Evolutionary conservation across 2,329 filamentous ascomycete genomes (phyloP), one percentile per base, ranked within the genome.

Genomic region (Biscogniauxia sp.): DNA sequence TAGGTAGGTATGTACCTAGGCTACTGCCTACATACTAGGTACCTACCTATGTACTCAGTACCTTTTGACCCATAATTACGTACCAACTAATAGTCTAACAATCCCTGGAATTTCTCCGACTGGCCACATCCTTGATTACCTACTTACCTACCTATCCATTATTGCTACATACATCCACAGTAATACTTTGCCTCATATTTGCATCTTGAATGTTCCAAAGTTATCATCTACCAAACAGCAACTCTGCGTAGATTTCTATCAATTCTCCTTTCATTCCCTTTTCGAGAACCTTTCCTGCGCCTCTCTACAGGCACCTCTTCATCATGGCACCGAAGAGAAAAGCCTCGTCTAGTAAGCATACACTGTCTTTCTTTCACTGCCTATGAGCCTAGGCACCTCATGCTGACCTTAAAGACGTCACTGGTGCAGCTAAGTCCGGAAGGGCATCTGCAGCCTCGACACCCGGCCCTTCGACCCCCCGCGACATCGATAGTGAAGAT

Each of bases 301-400:
- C 11, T 54, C 56, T 64, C 50, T 56, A 26, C 45, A 51, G 26
- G 56, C 41, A 55, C 50, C 49, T 62, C 59, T 49, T 56, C 57
- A 52, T 59, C 56, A 92, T 92, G 89, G 84, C 89, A 64, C 80
- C 83, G 19, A 92, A 92, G 78, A 84, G 89, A 72, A 92, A 92
- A 78, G 88, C 88, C 62, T 70, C 78, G 66, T 77, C 79, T 57
- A 79, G 80, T 82, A 79, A 75, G 75, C 66, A 68, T 23, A 51
- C 23, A 9, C 55, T 8, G 25, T 51, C 57, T 53, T 15, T 50
- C 51, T 52, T 37, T 53, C 4, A 26, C 26, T 57, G 45, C 53
- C n/a, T 64, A 1, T 26, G 51, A 51, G 57, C 58, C 62, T 45
- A 62, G 60, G 58, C 66, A 57, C 62, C 28, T 71, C 58, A 74